Conservation (phyloP, 2,329 filamentous ascomycete genomes). For the Pyrenophora tritici-repentis region DNA sequence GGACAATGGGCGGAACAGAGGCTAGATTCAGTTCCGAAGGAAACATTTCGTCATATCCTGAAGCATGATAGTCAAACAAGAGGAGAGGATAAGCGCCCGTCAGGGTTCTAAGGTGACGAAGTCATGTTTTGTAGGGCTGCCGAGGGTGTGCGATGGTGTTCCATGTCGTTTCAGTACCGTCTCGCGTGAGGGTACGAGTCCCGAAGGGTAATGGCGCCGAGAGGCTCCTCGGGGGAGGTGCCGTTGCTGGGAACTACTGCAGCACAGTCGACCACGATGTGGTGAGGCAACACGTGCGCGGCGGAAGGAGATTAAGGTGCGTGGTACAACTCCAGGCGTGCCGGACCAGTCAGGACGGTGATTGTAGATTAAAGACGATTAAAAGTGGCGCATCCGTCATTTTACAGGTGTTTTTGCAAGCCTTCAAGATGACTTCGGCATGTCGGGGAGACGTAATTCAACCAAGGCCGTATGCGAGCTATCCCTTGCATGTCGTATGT, state of each 20-base stretch:
- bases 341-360: neutral
- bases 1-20: neutral
- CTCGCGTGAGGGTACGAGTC: slow-evolving; percentile 23
- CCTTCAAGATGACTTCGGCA: neutral
- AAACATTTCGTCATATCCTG: slow-evolving; percentile 19
- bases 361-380: neutral
- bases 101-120: slow-evolving; percentile 17
- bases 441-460: neutral
- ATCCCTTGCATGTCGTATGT: neutral
- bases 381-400: neutral
- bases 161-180: slow-evolving; percentile 40
- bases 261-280: neutral
- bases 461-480: neutral
- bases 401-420: too few relatives aligned
- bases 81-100: slow-evolving; percentile 16
- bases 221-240: slow-evolving; percentile 1
- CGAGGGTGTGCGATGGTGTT: slow-evolving; percentile 23
- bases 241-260: slow-evolving; percentile 12
- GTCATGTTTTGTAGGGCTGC: slow-evolving; percentile 20
- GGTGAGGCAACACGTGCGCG: slow-evolving; percentile 7
- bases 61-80: slow-evolving; percentile 23
- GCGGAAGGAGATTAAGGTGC: neutral
- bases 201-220: slow-evolving; percentile 14
- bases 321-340: neutral
- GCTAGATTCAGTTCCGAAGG: slow-evolving; percentile 11